Evolutionary conservation across 2,329 filamentous ascomycete genomes (phyloP), one percentile per base, ranked within the genome.

Genomic region (Penicillium sp.): DNA sequence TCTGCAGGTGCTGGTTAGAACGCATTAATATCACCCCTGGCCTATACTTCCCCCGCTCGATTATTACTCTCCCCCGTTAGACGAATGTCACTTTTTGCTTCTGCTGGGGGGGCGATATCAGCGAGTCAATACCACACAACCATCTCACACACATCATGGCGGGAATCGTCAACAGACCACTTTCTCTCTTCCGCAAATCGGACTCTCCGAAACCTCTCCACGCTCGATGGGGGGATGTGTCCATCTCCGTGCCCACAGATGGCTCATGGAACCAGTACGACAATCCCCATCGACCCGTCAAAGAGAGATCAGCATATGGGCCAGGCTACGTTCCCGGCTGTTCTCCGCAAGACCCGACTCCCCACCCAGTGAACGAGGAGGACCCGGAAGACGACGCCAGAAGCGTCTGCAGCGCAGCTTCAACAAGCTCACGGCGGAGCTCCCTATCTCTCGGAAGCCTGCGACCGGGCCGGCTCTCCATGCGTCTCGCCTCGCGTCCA

Each of bases 261-360:
- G 72, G 72, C 4, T 71, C 73, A 38, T 75, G 73, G 73, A 74
- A 68, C 26, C 72, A 74, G 52, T 66, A 67, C 43, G 58, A 72
- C 8, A 66, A 68, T 47, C 65, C 66, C 22, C 66, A 68, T 56
- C 60, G 61, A n/a, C 44, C 56, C 10, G n/a, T 51, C 13, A 58
- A 51, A 10, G 59, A 60, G 6, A 61, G 51, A 13, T 58, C 57
- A 16, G 20, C 49, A 3, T 71, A 72, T 14, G 67, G 69, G 14
- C 69, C 69, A 0, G 70, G 68, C n/a, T 72, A 62, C 44, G 64
- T 71, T 0, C 63, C 67, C 3, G 68, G 65, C 20, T 47, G 34
- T 16, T 53, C 48, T 22, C 62, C 55, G 7, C 58, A 60, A 26
- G 42, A 61, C 26, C 50, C 34, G 20, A 38, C n/a, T 4, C 14